A percentile compares a stretch with the other conserved stretches of the same genome.
Conservation (phyloP, 2,329 filamentous ascomycete species). For the Dryadomyces sulphureus region DNA sequence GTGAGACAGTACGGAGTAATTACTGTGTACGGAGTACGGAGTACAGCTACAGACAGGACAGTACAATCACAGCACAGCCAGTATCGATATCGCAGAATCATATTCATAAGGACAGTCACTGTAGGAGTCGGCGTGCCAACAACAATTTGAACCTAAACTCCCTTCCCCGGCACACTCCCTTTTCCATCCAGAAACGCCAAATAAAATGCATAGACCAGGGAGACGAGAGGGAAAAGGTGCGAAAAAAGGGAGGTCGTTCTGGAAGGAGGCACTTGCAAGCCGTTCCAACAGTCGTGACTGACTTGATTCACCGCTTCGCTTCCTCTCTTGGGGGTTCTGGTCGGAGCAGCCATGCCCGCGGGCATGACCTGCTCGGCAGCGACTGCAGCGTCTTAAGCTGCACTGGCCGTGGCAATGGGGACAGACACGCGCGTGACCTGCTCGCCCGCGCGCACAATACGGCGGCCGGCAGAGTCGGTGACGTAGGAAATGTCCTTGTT, state of each 20-base stretch:
- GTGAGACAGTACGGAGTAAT: no score
- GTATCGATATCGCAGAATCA: background rate
- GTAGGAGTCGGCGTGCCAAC: background rate
- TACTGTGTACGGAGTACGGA: no score
- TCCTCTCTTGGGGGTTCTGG: no score
- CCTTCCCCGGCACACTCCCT: background rate
- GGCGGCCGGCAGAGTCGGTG: conserved; percentile 67
- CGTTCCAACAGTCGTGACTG: background rate
- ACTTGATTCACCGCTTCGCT: background rate
- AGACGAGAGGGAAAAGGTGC: background rate
- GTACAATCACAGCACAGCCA: no score
- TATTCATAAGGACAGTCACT: background rate
- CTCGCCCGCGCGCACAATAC: conserved; percentile 71
- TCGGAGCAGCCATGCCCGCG: no score
- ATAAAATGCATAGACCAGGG: background rate
- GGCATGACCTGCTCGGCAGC: no score
- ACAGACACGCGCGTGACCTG: conserved; percentile 75
- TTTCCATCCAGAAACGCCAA: background rate
- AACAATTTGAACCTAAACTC: background rate
- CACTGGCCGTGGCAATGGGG: conserved; percentile 70
- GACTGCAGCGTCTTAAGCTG: conserved; percentile 38
- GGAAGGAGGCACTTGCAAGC: background rate
- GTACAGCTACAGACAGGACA: no score
- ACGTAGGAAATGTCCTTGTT: conserved; percentile 70
- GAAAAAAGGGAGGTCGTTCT: background rate